Evolutionary conservation across 306 rosid species (phyloP).

Genomic region (Vigna hirtella): DNA sequence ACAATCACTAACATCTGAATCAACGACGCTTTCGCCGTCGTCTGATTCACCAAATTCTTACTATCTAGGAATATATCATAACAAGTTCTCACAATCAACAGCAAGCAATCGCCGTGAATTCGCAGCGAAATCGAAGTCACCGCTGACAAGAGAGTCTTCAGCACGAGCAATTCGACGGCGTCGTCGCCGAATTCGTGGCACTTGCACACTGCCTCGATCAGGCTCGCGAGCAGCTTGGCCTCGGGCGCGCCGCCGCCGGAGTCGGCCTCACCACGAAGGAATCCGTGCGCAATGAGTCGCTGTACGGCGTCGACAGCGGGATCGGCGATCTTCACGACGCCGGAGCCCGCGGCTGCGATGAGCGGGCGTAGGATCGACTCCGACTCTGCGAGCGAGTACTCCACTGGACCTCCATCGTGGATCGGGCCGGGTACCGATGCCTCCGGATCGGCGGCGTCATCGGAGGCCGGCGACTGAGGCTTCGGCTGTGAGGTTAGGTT

Average conservation of each 20-base stretch:
- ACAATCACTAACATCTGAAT: conserved; percentile 97
- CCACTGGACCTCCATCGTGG: conserved; percentile 73
- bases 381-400: conserved; percentile 78
- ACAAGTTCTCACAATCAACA: conserved; percentile 88
- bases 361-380: conserved; percentile 84
- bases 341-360: conserved; percentile 76
- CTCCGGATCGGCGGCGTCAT: conserved; percentile 47
- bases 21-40: conserved; percentile 95
- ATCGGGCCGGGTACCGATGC: conserved; percentile 76
- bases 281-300: conserved; percentile 83
- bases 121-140: conserved; percentile 94
- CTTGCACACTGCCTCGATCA: conserved; percentile 91
- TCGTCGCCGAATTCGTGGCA: conserved; percentile 92
- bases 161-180: conserved; percentile 78
- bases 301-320: conserved; percentile 92
- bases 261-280: conserved; percentile 94
- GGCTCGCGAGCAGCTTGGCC: conserved; percentile 73
- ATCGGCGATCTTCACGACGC: conserved; percentile 89
- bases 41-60: conserved; percentile 91
- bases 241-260: conserved; percentile 66
- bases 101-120: conserved; percentile 95
- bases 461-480: conserved; percentile 44
- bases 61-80: conserved; percentile 89
- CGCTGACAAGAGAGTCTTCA: conserved; percentile 91
- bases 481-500: conserved; percentile 57